Conservation (phyloP, 2,329 filamentous ascomycete genomes). For the Cercospora zeina region DNA sequence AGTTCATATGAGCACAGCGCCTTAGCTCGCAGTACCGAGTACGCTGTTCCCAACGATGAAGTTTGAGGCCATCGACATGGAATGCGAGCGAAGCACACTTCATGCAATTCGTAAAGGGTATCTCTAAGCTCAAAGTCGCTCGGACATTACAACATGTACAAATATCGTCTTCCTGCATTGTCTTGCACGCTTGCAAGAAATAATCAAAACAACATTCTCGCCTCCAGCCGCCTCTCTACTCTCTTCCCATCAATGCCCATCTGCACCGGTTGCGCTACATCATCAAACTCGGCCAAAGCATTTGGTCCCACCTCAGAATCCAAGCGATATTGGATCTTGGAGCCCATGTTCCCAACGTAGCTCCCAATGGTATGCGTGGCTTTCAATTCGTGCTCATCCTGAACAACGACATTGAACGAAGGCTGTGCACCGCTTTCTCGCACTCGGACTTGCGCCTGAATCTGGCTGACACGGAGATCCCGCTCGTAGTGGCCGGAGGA, state of each 20-base stretch:
- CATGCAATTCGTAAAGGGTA: slow-evolving; percentile 5
- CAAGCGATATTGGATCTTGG: slow-evolving; percentile 62
- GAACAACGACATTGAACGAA: slow-evolving; percentile 60
- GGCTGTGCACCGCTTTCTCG: slow-evolving; percentile 58
- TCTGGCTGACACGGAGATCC: slow-evolving; percentile 50
- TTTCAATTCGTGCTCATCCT: slow-evolving; percentile 50
- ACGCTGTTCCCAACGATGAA: too few relatives aligned
- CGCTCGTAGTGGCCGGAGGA: slow-evolving; percentile 24
- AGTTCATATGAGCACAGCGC: too few relatives aligned
- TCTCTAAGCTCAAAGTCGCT: neutral
- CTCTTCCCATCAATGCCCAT: slow-evolving; percentile 14
- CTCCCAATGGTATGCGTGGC: slow-evolving; percentile 59
- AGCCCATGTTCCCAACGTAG: slow-evolving; percentile 62
- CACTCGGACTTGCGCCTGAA: slow-evolving; percentile 66
- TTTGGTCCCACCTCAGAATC: slow-evolving; percentile 51
- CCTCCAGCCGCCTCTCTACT: slow-evolving; percentile 12
- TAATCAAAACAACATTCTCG: slow-evolving; percentile 7
- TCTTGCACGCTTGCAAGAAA: neutral
- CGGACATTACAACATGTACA: neutral
- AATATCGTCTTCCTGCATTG: neutral
- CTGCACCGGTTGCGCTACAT: slow-evolving; percentile 22
- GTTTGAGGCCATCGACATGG: neutral
- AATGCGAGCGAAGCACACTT: neutral
- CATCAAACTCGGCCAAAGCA: slow-evolving; percentile 30
- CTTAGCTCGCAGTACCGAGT: too few relatives aligned